Base-by-base conservation (phyloP, 164 flowering plant genomes). In the Umbilicus rupestris region DNA sequence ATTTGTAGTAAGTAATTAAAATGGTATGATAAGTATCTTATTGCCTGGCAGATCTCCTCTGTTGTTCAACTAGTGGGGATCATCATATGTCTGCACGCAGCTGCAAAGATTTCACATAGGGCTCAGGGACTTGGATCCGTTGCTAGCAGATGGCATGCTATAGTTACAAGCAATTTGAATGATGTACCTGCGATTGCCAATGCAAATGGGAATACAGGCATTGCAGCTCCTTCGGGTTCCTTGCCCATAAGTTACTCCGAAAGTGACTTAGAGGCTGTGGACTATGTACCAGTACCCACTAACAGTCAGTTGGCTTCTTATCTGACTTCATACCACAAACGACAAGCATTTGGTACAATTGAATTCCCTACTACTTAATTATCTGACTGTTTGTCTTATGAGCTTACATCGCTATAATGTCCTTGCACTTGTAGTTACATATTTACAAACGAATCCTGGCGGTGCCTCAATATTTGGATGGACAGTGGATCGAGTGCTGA, bases 61-160 rank as follows among this genome's bases (percentile, higher is more conserved):
- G 71, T 84, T 70, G 84, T 84, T 73, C 82, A 84, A 69, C 84
- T 87, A 39, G 87, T 80, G 49, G 89, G 89, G 49, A 62, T 85
- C 70, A 59, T 72, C 66, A 66, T 84, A 57, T 87, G 88, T 74
- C 78, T 87, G 70, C 77, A 74, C 73, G 88, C 80, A 35, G 88
- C 89, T 58, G 80, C 88, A 64, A 85, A 80, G 74, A 84, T 84
- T 63, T 79, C 89, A 19, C 89, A 81, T 64, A 82, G 88, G 77
- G 89, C 92, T 66, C 89, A 82, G 68, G 71, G 87, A 49, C 65
- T 87, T 66, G 84, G 74, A 69, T 77, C 87, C 10, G 78, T 83
- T 76, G 88, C 87, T 59, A 73, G 83, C 69, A 78, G 79, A 76
- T 85, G 88, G 89, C 85, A 84, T 80, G 89, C 90, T 30, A 62